Evolutionary conservation across 73 alveolate species (phyloP), one percentile per base, ranked within the genome.

Genomic region (Paramecium primaurelia): DNA sequence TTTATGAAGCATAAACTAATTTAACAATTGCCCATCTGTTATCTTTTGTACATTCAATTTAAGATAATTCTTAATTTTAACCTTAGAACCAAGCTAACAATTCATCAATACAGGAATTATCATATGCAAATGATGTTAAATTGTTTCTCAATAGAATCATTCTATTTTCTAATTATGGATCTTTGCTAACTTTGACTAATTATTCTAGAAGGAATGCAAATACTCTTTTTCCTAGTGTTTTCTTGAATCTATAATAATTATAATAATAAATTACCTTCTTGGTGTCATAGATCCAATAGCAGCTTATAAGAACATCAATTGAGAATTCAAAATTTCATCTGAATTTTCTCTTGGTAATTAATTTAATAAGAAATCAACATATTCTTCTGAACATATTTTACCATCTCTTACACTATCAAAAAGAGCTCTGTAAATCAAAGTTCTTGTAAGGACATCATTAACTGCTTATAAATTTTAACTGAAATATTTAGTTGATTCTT

Each of bases 321-420:
- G 42, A 28, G 94, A 45, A 71, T 64, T 45, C 12, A 89, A 42
- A 45, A 89, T 89, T 20, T 89, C 94, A 71, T 89, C 94, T 58
- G 94, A 89, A 42, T 58, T n/a, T 71, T 89, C 94, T 32, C 88
- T 69, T n/a, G 77, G 91, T 9, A 89, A 26, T 18, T 59, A 59
- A 34, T 34, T 58, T 2, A 89, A 47, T 10, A 89, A 18, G 20
- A 89, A 42, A 25, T 89, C 94, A 9, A 71, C 71, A 58, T 89
- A 89, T 32, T 89, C 92, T 20, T 89, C 94, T 25, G 94, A 89
- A 12, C 58, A 25, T 18, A 89, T 44, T 30, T 89, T 89, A 10
- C 94, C 94, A 89, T 89, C 94, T 89, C 94, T 89, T 8, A 89
- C 94, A 59, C 75, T 71, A 47, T 89, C 94, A 71, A 89, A 89